These are phyloP conservation scores for Plasmodium gallinaceum DNA, from an alignment of 169 alveolate genomes.

Conservation along the genomic window DNA sequence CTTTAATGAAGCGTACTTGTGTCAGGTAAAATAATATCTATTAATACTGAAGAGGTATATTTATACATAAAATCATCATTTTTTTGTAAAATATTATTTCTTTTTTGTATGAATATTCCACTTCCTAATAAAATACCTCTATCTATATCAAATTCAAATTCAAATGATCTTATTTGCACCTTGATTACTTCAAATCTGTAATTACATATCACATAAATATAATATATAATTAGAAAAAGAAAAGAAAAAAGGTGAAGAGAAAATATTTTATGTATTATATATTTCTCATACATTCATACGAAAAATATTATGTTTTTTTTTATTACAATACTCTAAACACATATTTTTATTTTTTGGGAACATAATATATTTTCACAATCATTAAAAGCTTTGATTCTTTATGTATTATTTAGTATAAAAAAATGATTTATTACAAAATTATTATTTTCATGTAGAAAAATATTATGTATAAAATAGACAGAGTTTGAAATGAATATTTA, in stretches of 20 bases:
- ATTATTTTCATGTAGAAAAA: too few species aligned
- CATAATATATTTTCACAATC: too few species aligned
- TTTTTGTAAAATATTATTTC: conserved; percentile 25
- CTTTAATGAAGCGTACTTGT: conserved; percentile 46
- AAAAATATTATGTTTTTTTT: too few species aligned
- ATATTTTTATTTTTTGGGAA: too few species aligned
- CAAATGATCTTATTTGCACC: conserved; percentile 67
- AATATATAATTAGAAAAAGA: conserved; percentile 13
- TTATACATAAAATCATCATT: conserved; percentile 51
- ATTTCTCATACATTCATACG: too few species aligned
- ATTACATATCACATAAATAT: not conserved
- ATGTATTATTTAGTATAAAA: too few species aligned
- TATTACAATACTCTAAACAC: too few species aligned
- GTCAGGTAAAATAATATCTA: conserved; percentile 65
- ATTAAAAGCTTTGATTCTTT: too few species aligned
- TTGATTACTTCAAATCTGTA: conserved; percentile 69
- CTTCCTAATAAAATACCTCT: conserved; percentile 72
- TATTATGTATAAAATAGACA: too few species aligned
- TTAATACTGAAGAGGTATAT: conserved; percentile 61
- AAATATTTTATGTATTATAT: not conserved
- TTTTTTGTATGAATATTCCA: conserved; percentile 68
- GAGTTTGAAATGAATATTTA: not conserved
- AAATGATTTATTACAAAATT: too few species aligned
- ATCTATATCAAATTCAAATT: conserved; percentile 73
- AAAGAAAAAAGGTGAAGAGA: not conserved